Evolutionary conservation across 495 filamentous ascomycete genomes (phyloP).

Genomic region (Cercophora scortea): DNA sequence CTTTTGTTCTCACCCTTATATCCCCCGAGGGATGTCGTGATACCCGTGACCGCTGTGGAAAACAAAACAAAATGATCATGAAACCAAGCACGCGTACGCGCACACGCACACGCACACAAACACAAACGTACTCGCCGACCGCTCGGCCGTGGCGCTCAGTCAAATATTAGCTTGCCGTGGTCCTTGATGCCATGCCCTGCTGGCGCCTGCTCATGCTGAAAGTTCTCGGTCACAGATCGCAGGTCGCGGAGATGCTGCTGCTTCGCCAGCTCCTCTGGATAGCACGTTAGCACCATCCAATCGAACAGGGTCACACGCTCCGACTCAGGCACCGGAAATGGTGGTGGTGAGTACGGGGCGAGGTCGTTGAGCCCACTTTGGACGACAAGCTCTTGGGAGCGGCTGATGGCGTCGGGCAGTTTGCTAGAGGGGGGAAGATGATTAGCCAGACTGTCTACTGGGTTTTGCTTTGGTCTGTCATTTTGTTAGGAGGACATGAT

Average conservation of each 20-base stretch:
- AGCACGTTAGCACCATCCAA: conserved; percentile 29
- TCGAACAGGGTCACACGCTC: conserved; percentile 27
- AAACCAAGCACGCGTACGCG: not conserved
- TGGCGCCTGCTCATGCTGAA: not conserved
- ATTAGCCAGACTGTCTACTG: not conserved
- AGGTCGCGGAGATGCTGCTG: conserved; percentile 13
- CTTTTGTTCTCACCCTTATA: too few species aligned
- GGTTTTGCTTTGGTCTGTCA: not conserved
- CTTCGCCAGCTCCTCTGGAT: conserved; percentile 19
- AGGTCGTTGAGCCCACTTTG: conserved; percentile 11
- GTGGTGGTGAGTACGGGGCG: conserved; percentile 19
- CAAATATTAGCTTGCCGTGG: conserved; percentile 4
- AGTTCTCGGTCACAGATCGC: not conserved
- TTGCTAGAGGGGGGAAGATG: conserved; percentile 9
- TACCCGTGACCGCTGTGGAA: not conserved
- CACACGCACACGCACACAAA: not conserved
- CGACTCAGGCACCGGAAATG: conserved; percentile 20
- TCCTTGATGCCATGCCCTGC: not conserved
- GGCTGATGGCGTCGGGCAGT: conserved; percentile 19
- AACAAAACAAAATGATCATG: not conserved
- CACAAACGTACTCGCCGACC: too few species aligned
- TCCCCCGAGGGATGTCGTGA: not conserved
- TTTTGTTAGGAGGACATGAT: not conserved
- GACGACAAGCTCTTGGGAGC: conserved; percentile 6
- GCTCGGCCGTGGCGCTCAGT: not conserved